Conservation (phyloP, 441 rosid species). For the Manihot esculenta region DNA sequence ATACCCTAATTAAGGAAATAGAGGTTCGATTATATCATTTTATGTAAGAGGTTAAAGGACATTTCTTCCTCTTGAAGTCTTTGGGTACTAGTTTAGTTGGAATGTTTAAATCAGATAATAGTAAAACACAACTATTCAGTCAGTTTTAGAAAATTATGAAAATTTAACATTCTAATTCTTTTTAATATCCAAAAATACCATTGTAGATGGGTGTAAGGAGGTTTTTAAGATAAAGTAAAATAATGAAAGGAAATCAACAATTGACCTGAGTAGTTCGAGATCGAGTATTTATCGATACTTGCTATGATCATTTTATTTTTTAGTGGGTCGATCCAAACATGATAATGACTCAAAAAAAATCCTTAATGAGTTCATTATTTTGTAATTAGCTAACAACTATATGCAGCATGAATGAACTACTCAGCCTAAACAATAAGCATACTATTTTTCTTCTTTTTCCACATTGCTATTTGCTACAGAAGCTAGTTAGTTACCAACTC, state of each 20-base stretch:
- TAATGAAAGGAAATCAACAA: no score
- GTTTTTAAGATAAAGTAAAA: no score
- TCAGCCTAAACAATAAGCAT: background rate
- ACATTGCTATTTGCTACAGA: background rate
- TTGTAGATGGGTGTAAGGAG: no score
- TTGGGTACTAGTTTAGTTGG: background rate
- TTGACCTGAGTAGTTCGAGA: no score
- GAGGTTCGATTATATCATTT: background rate
- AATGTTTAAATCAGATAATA: background rate
- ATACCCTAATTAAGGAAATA: background rate
- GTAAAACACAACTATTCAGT: no score
- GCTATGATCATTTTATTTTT: no score
- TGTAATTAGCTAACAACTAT: background rate
- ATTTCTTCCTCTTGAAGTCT: background rate
- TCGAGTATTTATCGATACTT: no score
- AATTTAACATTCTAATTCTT: no score
- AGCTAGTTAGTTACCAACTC: constrained; percentile 44
- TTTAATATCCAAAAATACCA: no score
- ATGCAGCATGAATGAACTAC: background rate
- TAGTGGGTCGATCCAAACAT: no score
- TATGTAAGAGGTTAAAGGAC: background rate
- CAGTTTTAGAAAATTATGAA: no score
- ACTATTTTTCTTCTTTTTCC: constrained; percentile 15
- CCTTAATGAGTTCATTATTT: background rate
- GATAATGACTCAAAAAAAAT: no score